Percentiles rank a stretch among this genome's conserved stretches.
Evolutionary conservation across 202 grass and related monocot genomes (phyloP).

Genomic region (Brachypodium distachyon): DNA sequence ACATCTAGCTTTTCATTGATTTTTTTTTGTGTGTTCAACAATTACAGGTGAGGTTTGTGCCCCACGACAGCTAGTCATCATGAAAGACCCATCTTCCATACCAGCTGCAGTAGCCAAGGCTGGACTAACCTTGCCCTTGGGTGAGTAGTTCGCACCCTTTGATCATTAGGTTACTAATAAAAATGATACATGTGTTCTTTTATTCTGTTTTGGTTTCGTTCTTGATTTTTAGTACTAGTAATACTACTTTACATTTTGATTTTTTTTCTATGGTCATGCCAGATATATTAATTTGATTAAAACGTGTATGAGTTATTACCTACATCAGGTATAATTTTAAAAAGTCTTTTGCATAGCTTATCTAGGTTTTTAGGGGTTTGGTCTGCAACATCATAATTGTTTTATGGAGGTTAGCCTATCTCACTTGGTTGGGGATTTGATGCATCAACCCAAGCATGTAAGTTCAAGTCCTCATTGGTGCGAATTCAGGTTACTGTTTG

Average conservation of each 20-base stretch:
- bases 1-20: not conserved
- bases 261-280: not conserved
- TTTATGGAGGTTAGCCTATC: no score
- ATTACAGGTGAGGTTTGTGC: constrained; percentile 62
- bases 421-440: no score
- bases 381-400: no score
- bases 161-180: not conserved
- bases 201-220: not conserved
- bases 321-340: not conserved
- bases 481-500: no score
- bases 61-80: constrained; percentile 75
- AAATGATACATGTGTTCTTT: not conserved
- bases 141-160: constrained; percentile 31
- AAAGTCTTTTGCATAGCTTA: not conserved
- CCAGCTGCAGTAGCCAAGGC: constrained; percentile 58
- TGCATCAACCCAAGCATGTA: no score
- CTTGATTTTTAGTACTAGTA: not conserved
- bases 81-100: constrained; percentile 62
- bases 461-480: no score
- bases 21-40: constrained; percentile 24
- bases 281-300: not conserved
- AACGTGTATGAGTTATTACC: no score
- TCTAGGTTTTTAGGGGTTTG: not conserved
- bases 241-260: not conserved
- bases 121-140: constrained; percentile 70